Evolutionary conservation across 1,139 yeast species (phyloP), one percentile per base, ranked within the genome.

Genomic region (Candida gigantensis): DNA sequence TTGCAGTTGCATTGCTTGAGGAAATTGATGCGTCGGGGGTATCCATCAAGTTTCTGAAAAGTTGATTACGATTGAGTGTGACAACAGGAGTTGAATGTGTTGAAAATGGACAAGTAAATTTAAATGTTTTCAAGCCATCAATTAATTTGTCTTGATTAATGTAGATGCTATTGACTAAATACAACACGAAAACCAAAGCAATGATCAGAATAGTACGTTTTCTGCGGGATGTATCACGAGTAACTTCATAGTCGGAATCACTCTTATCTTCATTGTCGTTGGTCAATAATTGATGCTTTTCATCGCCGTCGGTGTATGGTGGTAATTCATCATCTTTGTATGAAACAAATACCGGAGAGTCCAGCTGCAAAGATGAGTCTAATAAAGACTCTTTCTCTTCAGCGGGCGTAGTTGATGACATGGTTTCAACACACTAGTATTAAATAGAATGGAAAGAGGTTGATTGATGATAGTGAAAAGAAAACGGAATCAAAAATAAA

Each of bases 31-130:
- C 34, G 11, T 35, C 30, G 9, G 24, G 35, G 23, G 30, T 17
- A 16, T 38, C 30, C 17, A 34, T 24, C 31, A 39, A 31, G 21
- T 41, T 36, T 31, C 38, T 35, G 19, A 31, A 38, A 29, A 28
- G 11, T n/a, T 37, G 41, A 32, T 38, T 37, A 7, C 29, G 33
- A 24, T 33, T 24, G 26, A 6, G 14, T 10, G 21, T 18, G 15
- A 19, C 7, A 21, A 8, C 27, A 5, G 5, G 24, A 18, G n/a
- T 20, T 26, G 11, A 12, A 3, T 23, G 17, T 23, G 12, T n/a
- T 15, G 19, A 20, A 20, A 6, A 26, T 6, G n/a, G n/a, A n/a
- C 20, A 16, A n/a, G 19, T 13, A 8, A 21, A 30, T 9, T 15
- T 18, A 23, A 23, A 30, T 14, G 23, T 3, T 23, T 20, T 11